A percentile compares a stretch with the other conserved stretches of the same genome.
phyloP scores from a whole-genome alignment of 2,329 filamentous ascomycete genomes.

The Fusarium sp. region DNA sequence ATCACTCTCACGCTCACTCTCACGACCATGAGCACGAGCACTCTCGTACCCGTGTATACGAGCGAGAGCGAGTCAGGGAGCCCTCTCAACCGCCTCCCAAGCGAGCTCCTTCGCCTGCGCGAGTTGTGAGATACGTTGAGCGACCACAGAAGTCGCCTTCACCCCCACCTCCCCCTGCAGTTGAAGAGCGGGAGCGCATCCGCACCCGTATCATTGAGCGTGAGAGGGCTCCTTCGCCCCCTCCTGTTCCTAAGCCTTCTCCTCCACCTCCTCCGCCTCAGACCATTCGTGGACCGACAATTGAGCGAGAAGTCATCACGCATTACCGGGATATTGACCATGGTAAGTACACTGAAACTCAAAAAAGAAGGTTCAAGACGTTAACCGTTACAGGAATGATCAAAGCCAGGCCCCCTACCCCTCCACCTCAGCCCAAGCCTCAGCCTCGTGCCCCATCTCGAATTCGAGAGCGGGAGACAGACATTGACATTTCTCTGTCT shows the following conservation, averaged over 20 bases:
- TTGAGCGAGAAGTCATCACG: constrained; percentile 90
- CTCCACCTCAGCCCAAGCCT: constrained; percentile 61
- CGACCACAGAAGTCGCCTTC: constrained; percentile 53
- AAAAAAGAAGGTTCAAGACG: not conserved
- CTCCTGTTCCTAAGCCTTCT: constrained; percentile 61
- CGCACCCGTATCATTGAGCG: constrained; percentile 63
- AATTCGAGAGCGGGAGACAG: constrained; percentile 65
- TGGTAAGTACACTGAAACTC: constrained; percentile 64
- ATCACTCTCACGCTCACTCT: constrained; percentile 47
- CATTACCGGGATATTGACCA: constrained; percentile 90
- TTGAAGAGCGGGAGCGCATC: constrained; percentile 60
- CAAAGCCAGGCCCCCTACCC: constrained; percentile 57
- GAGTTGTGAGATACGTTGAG: constrained; percentile 58
- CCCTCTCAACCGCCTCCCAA: constrained; percentile 56
- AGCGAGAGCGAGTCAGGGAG: constrained; percentile 51
- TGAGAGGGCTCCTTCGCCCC: constrained; percentile 52
- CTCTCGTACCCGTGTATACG: constrained; percentile 49
- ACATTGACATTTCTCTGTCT: constrained; percentile 71
- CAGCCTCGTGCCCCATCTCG: constrained; percentile 60
- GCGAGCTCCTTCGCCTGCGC: constrained; percentile 54
- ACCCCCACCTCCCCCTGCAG: constrained; percentile 38
- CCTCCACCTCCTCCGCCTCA: constrained; percentile 71
- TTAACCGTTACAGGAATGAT: constrained; percentile 59
- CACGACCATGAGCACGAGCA: constrained; percentile 56
- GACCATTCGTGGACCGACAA: constrained; percentile 79